Conservation (phyloP, 2,329 filamentous ascomycete genomes). For the Epichloe uncinata region DNA sequence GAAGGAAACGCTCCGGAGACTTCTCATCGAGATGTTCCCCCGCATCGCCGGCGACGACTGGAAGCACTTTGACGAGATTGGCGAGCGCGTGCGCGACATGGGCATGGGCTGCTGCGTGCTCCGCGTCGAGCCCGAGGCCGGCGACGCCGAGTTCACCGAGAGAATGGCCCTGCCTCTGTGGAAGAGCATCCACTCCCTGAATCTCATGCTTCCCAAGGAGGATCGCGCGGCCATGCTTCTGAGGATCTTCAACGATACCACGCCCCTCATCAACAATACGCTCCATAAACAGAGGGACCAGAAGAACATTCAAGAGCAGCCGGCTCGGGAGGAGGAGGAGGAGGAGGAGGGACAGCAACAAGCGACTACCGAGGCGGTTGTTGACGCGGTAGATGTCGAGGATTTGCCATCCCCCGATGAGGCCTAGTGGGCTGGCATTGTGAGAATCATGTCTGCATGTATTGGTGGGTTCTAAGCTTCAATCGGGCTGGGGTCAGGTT, state of each 20-base stretch:
- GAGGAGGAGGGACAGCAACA: conserved; percentile 19
- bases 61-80: conserved; percentile 73
- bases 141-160: conserved; percentile 48
- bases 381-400: conserved; percentile 18
- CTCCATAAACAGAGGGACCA: conserved; percentile 33
- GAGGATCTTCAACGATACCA: conserved; percentile 79
- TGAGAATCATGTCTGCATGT: background rate
- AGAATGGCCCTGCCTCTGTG: conserved; percentile 83
- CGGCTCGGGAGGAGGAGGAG: background rate
- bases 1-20: conserved; percentile 64
- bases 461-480: background rate
- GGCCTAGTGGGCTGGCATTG: background rate
- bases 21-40: conserved; percentile 95
- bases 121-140: conserved; percentile 61
- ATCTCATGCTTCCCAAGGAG: conserved; percentile 97
- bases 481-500: too few relatives aligned
- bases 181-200: conserved; percentile 83
- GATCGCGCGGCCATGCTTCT: conserved; percentile 87
- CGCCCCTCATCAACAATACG: conserved; percentile 63
- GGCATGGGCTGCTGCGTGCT: conserved; percentile 88
- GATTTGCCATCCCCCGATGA: conserved; percentile 23
- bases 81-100: conserved; percentile 65
- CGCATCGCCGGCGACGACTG: conserved; percentile 65
- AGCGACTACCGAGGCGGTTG: conserved; percentile 14
- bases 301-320: conserved; percentile 8